Conservation (phyloP, 306 rosid genomes). For the Vachellia pachyceras region DNA sequence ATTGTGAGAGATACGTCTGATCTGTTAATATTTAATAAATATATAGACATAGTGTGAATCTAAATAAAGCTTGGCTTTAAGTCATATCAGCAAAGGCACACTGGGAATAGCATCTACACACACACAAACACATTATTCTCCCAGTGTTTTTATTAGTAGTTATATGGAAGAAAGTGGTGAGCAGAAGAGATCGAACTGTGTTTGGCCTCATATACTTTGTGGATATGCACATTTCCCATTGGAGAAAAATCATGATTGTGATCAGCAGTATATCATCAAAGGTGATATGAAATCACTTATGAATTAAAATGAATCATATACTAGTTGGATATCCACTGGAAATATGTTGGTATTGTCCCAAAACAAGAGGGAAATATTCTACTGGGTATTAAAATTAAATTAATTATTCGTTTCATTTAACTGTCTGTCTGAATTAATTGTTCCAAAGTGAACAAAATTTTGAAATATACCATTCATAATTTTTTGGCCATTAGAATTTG, state of each 20-base stretch:
- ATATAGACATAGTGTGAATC: background rate
- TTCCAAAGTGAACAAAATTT: background rate
- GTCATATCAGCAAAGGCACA: slow-evolving; percentile 2
- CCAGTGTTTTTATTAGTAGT: background rate
- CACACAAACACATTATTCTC: background rate
- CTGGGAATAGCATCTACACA: background rate
- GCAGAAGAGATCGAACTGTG: background rate
- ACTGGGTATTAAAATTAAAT: background rate
- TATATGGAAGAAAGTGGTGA: background rate
- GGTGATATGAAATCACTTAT: background rate
- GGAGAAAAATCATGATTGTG: background rate
- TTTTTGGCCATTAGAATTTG: background rate
- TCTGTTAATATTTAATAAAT: background rate
- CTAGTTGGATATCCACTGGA: background rate
- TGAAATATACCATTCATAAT: background rate
- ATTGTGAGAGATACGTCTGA: background rate
- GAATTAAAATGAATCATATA: background rate
- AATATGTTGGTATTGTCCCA: background rate
- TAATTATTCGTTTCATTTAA: background rate
- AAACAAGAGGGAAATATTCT: background rate
- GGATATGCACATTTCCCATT: background rate
- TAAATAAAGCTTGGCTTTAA: background rate
- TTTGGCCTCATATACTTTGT: background rate
- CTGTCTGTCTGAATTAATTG: background rate
- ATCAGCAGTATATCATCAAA: background rate